phyloP scores from a whole-genome alignment of 768 basidiomycete genomes.

The Termitomyces sp. region DNA sequence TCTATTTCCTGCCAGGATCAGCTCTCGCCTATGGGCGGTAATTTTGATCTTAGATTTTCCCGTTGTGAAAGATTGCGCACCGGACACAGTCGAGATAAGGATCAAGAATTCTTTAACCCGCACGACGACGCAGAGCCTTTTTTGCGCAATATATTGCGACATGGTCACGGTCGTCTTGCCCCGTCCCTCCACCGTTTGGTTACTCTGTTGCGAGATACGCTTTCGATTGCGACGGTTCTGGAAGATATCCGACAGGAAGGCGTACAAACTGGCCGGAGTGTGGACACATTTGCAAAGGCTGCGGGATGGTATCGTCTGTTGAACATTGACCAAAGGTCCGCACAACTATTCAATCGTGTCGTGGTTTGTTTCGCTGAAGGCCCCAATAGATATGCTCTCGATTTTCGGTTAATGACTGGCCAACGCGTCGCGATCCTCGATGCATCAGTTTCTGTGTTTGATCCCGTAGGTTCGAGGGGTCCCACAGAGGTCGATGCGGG shows the following conservation, averaged over 20 bases:
- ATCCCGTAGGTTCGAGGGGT: slow-evolving; percentile 14
- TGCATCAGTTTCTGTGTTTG: slow-evolving; percentile 60
- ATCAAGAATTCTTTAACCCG: slow-evolving; percentile 50
- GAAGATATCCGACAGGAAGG: slow-evolving; percentile 46
- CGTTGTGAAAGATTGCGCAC: slow-evolving; percentile 32
- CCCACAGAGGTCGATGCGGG: neutral
- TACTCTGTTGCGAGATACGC: slow-evolving; percentile 66
- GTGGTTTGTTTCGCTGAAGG: too few species aligned
- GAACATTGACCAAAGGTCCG: slow-evolving; percentile 64
- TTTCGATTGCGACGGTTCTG: slow-evolving; percentile 73
- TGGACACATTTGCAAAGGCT: slow-evolving; percentile 75
- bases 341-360: neutral
- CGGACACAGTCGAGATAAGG: slow-evolving; percentile 15
- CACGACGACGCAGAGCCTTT: slow-evolving; percentile 78
- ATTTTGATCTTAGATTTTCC: slow-evolving; percentile 72
- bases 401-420: slow-evolving; percentile 70
- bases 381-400: slow-evolving; percentile 63
- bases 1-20: slow-evolving; percentile 79
- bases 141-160: slow-evolving; percentile 66
- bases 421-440: slow-evolving; percentile 72
- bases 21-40: slow-evolving; percentile 61
- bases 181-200: slow-evolving; percentile 66
- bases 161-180: slow-evolving; percentile 60
- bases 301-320: slow-evolving; percentile 80
- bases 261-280: slow-evolving; percentile 27